Base-by-base conservation (phyloP, 2,329 filamentous ascomycete genomes). In the Cordyceps javanica region DNA sequence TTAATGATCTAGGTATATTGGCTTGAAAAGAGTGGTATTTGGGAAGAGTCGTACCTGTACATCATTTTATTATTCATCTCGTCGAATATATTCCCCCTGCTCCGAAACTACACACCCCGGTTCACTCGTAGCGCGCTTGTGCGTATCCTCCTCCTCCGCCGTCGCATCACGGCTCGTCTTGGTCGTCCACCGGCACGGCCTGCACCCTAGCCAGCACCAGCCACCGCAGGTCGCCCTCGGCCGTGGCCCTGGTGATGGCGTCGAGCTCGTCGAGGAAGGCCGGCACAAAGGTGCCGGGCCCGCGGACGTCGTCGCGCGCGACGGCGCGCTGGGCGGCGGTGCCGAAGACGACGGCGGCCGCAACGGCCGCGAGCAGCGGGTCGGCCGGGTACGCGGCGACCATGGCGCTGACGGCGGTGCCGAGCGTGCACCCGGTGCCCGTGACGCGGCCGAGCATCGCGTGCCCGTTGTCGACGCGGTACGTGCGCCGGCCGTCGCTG, bases 271-370 rank as follows among this genome's bases (percentile, higher is more conserved):
- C 93, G 42, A 97, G 74, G 66, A 97, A 92, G 0, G 87, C 87
- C 0, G 91, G 88, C 13, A 95, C 85, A 75, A 97, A 97, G 0
- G 86, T 90, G 0, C 93, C 93, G 0, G 93, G 91, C 0, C 93
- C 93, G 59, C 77, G 78, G 3, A 94, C 90, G 61, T 86, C 80
- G 0, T 74, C 59, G 54, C 83, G 76, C 66, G 82, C 82, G 0
- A 89, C 89, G 0, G 85, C 84, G 52, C 75, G 73, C 73, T 93
- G 87, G 0, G 90, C 89, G 1, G 85, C 83, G 23, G 83, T 74
- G 69, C 94, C 91, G 68, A 88, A 97, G 69, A 91, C 82, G 62
- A 94, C 70, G 19, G 95, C 73, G 0, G 80, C 92, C 0, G 90
- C 85, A 1, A 96, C 69, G 0, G 86, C 83, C 5, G 90, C 90